Percentiles rank a stretch among this genome's conserved stretches.
phyloP scores from a whole-genome alignment of 768 basidiomycete genomes.

The Podaxis mareebaensis region DNA sequence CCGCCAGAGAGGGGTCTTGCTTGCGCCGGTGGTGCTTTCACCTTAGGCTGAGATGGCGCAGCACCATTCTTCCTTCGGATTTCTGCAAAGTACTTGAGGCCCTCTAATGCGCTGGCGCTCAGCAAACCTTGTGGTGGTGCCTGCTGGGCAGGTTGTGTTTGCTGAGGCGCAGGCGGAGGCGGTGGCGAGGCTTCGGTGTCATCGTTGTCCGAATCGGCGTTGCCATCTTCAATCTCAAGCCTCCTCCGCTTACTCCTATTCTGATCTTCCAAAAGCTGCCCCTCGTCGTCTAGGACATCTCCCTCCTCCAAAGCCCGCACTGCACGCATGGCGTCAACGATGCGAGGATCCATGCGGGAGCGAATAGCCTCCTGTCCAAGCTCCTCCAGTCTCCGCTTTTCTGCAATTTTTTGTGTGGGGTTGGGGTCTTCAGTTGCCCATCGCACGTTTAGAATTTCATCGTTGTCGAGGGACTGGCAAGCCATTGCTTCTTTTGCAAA shows the following conservation, averaged over 20 bases:
- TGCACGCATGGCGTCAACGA: conserved; percentile 86
- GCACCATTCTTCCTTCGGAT: conserved; percentile 70
- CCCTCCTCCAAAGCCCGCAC: conserved; percentile 91
- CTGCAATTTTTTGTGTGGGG: conserved; percentile 82
- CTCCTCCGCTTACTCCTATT: conserved; percentile 31
- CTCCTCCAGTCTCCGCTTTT: conserved; percentile 81
- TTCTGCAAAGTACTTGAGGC: conserved; percentile 89
- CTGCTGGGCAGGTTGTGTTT: conserved; percentile 24
- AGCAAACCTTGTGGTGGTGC: conserved; percentile 60
- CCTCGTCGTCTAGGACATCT: conserved; percentile 43
- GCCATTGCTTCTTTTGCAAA: conserved; percentile 99
- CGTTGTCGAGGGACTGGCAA: conserved; percentile 94
- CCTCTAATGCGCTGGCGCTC: conserved; percentile 83
- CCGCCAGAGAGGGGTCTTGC: conserved; percentile 32
- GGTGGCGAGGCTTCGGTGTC: conserved; percentile 27
- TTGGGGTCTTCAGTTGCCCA: conserved; percentile 99
- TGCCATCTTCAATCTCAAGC: conserved; percentile 33
- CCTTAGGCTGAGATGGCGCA: conserved; percentile 27
- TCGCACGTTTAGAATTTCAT: conserved; percentile 96
- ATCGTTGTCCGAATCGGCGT: conserved; percentile 36
- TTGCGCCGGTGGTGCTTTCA: conserved; percentile 32
- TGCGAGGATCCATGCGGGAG: conserved; percentile 80
- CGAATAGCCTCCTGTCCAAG: conserved; percentile 86
- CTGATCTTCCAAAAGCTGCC: conserved; percentile 35
- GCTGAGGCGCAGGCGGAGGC: conserved; percentile 17